These are phyloP conservation scores for Borealophlyctis nickersoniae DNA, from an alignment of 192 early-diverging fungal species.

Conservation along the genomic window DNA sequence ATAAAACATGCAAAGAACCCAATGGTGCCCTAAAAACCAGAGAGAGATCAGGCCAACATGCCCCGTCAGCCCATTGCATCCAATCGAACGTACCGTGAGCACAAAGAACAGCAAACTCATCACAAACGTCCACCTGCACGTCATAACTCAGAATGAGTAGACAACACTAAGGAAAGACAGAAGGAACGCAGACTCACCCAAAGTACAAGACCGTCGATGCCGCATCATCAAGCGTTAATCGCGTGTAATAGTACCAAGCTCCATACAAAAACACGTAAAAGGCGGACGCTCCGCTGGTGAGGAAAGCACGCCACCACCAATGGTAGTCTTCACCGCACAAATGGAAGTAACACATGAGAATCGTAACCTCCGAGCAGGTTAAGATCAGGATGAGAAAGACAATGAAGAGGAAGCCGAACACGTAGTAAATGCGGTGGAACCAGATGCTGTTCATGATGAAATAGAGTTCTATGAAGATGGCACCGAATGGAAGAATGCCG, in stretches of 20 bases:
- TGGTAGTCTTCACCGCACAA: conserved; percentile 52
- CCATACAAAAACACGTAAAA: conserved; percentile 81
- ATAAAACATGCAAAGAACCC: conserved; percentile 70
- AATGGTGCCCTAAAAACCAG: conserved; percentile 59
- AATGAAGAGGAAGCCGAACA: conserved; percentile 57
- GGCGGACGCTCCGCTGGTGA: conserved; percentile 68
- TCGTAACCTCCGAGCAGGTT: conserved; percentile 54
- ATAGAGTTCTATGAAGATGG: conserved; percentile 61
- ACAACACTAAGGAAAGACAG: neutral
- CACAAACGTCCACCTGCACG: conserved; percentile 47
- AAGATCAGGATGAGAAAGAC: conserved; percentile 55
- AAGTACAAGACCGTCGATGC: conserved; percentile 76
- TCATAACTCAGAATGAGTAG: neutral
- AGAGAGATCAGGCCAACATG: neutral
- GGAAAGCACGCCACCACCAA: conserved; percentile 83
- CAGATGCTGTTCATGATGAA: conserved; percentile 61
- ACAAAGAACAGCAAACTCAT: conserved; percentile 65
- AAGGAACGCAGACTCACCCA: conserved; percentile 43
- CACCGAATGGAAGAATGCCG: conserved; percentile 69
- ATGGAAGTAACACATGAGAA: conserved; percentile 60
- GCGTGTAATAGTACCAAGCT: conserved; percentile 67
- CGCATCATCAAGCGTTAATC: conserved; percentile 59
- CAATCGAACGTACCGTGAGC: conserved; percentile 37
- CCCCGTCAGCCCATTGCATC: neutral
- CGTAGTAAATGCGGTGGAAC: conserved; percentile 55